A percentile compares a stretch with the other conserved stretches of the same genome.
Conservation (phyloP, 805 yeast genomes). For the Grigorovia yakushimaensis region DNA sequence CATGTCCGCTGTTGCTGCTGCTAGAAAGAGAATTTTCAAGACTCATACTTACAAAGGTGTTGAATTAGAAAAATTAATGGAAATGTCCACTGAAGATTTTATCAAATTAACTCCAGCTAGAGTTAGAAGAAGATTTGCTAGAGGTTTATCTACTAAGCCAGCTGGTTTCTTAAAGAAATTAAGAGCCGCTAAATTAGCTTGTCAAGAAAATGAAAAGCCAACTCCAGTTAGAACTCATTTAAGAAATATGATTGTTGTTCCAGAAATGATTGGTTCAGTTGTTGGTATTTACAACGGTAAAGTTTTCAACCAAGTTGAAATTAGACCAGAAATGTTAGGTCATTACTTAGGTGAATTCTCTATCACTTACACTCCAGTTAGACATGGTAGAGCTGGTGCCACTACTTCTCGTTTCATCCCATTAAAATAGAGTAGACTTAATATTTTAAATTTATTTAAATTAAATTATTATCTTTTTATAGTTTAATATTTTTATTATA, state of each 20-base stretch:
- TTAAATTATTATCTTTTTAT: neutral
- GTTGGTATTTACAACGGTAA: slow-evolving; percentile 99
- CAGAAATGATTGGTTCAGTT: slow-evolving; percentile 99
- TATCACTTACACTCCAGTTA: slow-evolving; percentile 98
- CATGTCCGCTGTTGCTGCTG: slow-evolving; percentile 29
- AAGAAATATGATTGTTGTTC: slow-evolving; percentile 97
- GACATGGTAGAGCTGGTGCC: slow-evolving; percentile 97
- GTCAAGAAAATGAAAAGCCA: slow-evolving; percentile 93
- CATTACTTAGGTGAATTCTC: slow-evolving; percentile 99
- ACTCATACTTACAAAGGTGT: slow-evolving; percentile 99
- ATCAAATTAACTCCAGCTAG: slow-evolving; percentile 95
- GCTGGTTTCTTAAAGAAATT: slow-evolving; percentile 94
- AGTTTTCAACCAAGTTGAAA: slow-evolving; percentile 97
- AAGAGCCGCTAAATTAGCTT: slow-evolving; percentile 91
- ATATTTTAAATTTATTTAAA: neutral
- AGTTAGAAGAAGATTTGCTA: slow-evolving; percentile 98
- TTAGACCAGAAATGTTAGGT: slow-evolving; percentile 99
- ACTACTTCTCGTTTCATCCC: slow-evolving; percentile 74
- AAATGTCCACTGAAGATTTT: slow-evolving; percentile 93
- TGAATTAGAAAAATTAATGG: slow-evolving; percentile 87
- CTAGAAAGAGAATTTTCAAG: slow-evolving; percentile 78
- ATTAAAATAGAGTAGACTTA: slow-evolving; percentile 35
- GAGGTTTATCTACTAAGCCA: slow-evolving; percentile 94
- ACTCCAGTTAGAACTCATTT: slow-evolving; percentile 96
- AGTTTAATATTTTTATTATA: neutral